Evolutionary conservation across 1,284 basidiomycete species (phyloP).

Genomic region (Caloboletus firmus): DNA sequence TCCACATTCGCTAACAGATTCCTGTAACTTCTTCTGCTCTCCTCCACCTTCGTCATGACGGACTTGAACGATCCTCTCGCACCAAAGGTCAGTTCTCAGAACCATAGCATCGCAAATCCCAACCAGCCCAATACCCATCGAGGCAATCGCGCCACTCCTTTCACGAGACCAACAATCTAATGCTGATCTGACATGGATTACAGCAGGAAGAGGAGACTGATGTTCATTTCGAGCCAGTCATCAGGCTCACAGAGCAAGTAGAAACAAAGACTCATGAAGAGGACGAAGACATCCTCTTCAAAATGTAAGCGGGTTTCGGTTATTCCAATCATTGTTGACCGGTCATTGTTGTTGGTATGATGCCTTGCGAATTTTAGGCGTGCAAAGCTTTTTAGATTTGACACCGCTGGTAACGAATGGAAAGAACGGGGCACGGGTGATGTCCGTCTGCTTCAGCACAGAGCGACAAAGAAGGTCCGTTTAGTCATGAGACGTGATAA

Average conservation of each 20-base stretch:
- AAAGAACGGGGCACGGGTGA: constrained; percentile 96
- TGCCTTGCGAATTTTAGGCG: constrained; percentile 58
- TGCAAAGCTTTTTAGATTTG: constrained; percentile 98
- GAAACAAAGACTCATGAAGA: constrained; percentile 96
- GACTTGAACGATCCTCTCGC: constrained; percentile 65
- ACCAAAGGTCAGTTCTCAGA: constrained; percentile 54
- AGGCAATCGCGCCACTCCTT: constrained; percentile 33
- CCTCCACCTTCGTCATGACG: constrained; percentile 48
- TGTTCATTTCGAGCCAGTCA: constrained; percentile 94
- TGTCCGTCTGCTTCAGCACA: constrained; percentile 86
- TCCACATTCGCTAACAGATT: constrained; percentile 33
- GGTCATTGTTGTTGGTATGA: constrained; percentile 14
- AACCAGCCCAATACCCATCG: constrained; percentile 19
- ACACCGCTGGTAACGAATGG: constrained; percentile 83
- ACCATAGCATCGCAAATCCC: constrained; percentile 1
- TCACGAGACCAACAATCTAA: constrained; percentile 22
- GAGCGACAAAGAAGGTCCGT: constrained; percentile 87
- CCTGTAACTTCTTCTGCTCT: constrained; percentile 8
- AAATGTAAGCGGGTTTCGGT: constrained; percentile 71
- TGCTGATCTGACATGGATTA: constrained; percentile 30
- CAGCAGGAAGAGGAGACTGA: constrained; percentile 82
- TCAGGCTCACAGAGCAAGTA: constrained; percentile 95
- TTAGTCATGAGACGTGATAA: constrained; percentile 99
- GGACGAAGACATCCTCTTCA: constrained; percentile 92
- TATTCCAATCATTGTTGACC: constrained; percentile 13